Conservation (phyloP, 1,284 basidiomycete genomes). For the Cystobasidium slooffiae region DNA sequence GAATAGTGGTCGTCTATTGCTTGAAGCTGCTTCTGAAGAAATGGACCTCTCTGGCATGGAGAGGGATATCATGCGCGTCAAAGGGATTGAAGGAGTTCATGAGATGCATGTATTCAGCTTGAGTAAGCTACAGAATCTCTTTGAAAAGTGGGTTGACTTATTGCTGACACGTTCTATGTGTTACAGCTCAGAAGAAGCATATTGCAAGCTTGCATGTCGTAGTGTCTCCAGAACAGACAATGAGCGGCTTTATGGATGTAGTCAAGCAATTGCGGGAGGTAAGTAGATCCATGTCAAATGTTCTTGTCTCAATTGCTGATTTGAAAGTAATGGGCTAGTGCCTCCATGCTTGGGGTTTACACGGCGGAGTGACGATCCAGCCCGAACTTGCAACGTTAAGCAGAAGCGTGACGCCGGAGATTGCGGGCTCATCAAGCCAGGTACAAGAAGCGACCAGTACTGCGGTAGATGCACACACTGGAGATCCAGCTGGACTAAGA, state of each 20-base stretch:
- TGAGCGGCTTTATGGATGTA: conserved; percentile 20
- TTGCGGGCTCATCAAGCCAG: background rate
- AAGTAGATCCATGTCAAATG: background rate
- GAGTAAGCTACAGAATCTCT: conserved; percentile 17
- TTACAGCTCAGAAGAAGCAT: conserved; percentile 30
- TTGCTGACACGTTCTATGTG: background rate
- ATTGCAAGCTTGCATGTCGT: conserved; percentile 37
- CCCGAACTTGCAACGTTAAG: conserved; percentile 20
- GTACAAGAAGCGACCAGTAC: background rate
- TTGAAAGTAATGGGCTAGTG: background rate
- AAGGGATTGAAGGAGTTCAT: conserved; percentile 33
- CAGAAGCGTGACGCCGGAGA: background rate
- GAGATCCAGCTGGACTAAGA: background rate
- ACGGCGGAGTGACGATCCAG: conserved; percentile 32
- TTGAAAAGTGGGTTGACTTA: background rate
- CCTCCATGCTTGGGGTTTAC: conserved; percentile 36
- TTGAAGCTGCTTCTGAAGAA: conserved; percentile 33
- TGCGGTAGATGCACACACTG: background rate
- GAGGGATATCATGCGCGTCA: conserved; percentile 28
- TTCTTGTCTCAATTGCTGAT: background rate
- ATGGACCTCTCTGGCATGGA: conserved; percentile 42
- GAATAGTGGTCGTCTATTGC: conserved; percentile 23
- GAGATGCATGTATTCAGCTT: conserved; percentile 29
- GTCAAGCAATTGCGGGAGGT: conserved; percentile 26
- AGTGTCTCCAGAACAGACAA: conserved; percentile 23